Evolutionary conservation across 768 basidiomycete genomes (phyloP), one percentile per base, ranked within the genome.

Genomic region (Boletus huronensis): DNA sequence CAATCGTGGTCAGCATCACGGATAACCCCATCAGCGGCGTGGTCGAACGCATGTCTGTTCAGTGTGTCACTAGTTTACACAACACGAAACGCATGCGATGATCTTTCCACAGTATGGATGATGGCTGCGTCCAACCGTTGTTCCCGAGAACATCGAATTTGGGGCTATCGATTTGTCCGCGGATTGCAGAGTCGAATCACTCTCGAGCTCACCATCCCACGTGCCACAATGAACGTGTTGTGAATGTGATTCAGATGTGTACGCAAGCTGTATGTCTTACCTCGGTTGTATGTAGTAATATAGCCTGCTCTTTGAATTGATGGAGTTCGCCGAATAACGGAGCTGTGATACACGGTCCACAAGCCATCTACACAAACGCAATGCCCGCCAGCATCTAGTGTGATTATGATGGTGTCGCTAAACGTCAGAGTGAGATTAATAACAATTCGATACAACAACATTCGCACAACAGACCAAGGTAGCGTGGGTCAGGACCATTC

Each of bases 1-100:
- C 53, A 63, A 68, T 66, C 66, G 61, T 43, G 55, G 55, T 44
- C 52, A n/a, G n/a, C n/a, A 67, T 67, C 53, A 44, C 28, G 48
- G 23, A 55, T 50, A 53, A 36, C 49, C 23, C 38, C 52, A 66
- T 63, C 61, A 55, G 29, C 52, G 26, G 53, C 60, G 45, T 66
- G 65, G 41, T 52, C 35, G 25, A 47, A 58, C 45, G 42, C 63
- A 52, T 67, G 64, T 46, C 40, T 42, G 45, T 31, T 52, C 21
- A 1, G 38, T 25, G 46, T 55, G 48, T 42, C 53, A 44, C 39
- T 45, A 5, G 23, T 34, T 42, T 47, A 19, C 32, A 13, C 38
- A 48, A 26, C 46, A 29, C 13, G 25, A 53, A 43, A 45, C 6
- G 32, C 42, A 42, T 34, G 35, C 26, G 46, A 43, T 5, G 55